Base-by-base conservation (phyloP, 441 rosid species). In the Manihot esculenta region DNA sequence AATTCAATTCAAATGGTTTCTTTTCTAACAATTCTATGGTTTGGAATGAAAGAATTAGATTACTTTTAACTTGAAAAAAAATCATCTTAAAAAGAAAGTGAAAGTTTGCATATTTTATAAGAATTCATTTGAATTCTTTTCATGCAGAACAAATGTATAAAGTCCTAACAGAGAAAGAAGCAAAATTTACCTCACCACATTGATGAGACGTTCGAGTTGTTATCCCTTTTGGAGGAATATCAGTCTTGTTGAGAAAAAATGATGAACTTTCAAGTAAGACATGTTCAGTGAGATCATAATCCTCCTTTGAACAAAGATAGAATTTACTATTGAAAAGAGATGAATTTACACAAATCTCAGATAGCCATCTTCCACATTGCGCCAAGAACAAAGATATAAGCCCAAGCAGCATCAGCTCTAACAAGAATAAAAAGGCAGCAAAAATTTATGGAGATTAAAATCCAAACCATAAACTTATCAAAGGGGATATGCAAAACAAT, bases 321-420 rank as follows among this genome's bases (percentile, higher is more conserved):
- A 94, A 92, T 72, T 81, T 88, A 73, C 97, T 85, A 77, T 76
- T 88, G 88, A 94, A 89, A 80, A 90, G 89, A 69, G 99, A 90
- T 17, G 99, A 89, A 75, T 88, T 78, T 50, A 92, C 89, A 67
- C 99, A 94, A 47, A 92, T 92, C 84, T 92, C 91, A 38, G 99
- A 92, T 77, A 94, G 89, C 94, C 90, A 79, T 62, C 94, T 77
- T 9, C 96, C 97, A 77, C 94, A 88, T 94, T 92, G 99, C 47
- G 96, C 94, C 88, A 94, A 72, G 70, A 92, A 69, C 76, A 94
- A 79, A 21, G 99, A 94, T 86, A 94, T 90, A 61, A 94, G 94
- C 66, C 99, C 97, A 58, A 94, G 90, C 85, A 94, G 91, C 99
- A 94, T 94, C 90, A 94, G 66, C 89, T 94, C 97, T 94, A 76